Base-by-base conservation (phyloP, 139 green algal species). In the Micromonas commoda region DNA sequence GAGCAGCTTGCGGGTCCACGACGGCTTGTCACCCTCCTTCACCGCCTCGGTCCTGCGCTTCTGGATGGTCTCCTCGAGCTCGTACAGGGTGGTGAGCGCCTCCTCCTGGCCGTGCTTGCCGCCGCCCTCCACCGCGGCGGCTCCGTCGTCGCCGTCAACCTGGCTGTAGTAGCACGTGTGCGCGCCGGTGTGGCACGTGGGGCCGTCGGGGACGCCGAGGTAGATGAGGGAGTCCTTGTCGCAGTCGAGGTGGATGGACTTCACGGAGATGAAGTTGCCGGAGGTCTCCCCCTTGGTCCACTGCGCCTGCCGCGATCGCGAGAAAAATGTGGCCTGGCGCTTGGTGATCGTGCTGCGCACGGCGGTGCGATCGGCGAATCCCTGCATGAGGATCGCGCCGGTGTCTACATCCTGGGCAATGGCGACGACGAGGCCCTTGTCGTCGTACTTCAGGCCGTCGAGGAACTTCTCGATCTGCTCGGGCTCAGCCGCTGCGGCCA, bases 241-340 rank as follows among this genome's bases (percentile, higher is more conserved):
- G 80, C 95, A 99, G 83, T 99, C 95, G 31, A 89, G 21, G 71
- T 88, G 85, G 19, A 95, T 73, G 21, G 74, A 71, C 45, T 82
- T 85, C 2, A 95, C 92, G 29, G 94, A 84, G 82, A 99, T 97
- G 82, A 91, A 99, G 82, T 98, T 89, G 1, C 89, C 90, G 1
- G 88, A 96, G 0, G 92, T 98, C 83, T 99, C 95, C 1, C 95
- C 95, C 80, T 99, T 99, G 84, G 94, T 99, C 95, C 95, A 99
- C 45, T 93, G 87, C 19, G 77, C 91, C 57, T 92, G 87, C 6
- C 94, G 83, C 0, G 89, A 96, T 28, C 95, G 87, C 86, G 85
- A 93, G 85, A 93, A 99, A 74, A 99, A 99, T 20, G 95, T 99
- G 20, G 92, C 95, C 6, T 79, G 78, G 20, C 73, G 29, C 19